These are phyloP conservation scores for Ensete ventricosum DNA, from an alignment of 176 grass and related monocot species.

Conservation along the genomic window DNA sequence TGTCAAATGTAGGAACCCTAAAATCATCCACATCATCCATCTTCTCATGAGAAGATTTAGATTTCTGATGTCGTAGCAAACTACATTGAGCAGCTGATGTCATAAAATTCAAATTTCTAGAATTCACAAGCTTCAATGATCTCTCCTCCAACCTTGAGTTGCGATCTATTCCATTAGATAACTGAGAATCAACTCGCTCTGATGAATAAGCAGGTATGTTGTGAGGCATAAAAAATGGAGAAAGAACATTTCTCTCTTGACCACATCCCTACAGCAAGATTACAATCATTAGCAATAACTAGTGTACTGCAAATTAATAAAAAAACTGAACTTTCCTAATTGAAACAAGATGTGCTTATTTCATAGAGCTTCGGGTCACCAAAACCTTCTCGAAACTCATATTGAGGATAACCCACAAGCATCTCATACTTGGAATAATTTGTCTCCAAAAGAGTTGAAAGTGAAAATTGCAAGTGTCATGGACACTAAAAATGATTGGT, in stretches of 20 bases:
- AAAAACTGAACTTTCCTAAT: too few relatives aligned
- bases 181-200: conserved; percentile 29
- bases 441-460: too few relatives aligned
- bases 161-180: conserved; percentile 17
- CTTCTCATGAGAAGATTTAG: conserved; percentile 22
- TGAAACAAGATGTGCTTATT: too few relatives aligned
- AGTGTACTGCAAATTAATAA: neutral
- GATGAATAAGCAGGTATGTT: conserved; percentile 26
- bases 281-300: neutral
- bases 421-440: too few relatives aligned
- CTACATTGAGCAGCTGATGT: conserved; percentile 34
- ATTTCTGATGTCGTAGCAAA: conserved; percentile 24
- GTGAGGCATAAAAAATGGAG: conserved; percentile 41
- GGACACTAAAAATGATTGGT: too few relatives aligned
- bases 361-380: too few relatives aligned
- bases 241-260: conserved; percentile 36
- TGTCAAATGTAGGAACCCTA: too few relatives aligned
- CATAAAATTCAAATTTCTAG: neutral
- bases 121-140: neutral
- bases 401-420: too few relatives aligned
- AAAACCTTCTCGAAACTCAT: too few relatives aligned
- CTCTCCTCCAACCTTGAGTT: conserved; percentile 9
- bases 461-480: too few relatives aligned
- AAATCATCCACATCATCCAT: conserved; percentile 44
- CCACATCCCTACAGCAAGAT: conserved; percentile 29